Percentiles rank a stretch among this genome's conserved stretches.
These are phyloP conservation scores for Chaetoscypha palmicola DNA, from an alignment of 2,329 filamentous ascomycete species.

Conservation along the genomic window DNA sequence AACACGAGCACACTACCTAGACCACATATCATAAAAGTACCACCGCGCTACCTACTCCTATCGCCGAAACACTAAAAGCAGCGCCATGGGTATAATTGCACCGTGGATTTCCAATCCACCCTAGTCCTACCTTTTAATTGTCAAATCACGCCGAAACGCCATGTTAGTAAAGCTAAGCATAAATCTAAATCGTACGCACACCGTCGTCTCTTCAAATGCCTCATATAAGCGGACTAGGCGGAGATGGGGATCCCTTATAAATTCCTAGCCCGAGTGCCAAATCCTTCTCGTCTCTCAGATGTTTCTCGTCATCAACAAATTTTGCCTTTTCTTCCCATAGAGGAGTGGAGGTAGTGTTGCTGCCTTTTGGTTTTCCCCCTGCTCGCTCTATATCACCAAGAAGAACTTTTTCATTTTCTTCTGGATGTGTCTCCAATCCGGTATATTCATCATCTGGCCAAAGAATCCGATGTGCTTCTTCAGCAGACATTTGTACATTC, in stretches of 20 bases:
- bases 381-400: conserved; percentile 29
- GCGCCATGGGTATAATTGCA: too few species aligned
- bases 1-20: too few species aligned
- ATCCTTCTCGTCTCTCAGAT: conserved; percentile 28
- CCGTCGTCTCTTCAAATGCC: neutral
- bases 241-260: conserved; percentile 1
- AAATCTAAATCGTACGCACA: neutral
- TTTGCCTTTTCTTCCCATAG: conserved; percentile 38
- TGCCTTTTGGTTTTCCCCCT: neutral
- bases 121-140: neutral
- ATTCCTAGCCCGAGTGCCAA: conserved; percentile 12
- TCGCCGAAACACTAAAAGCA: too few species aligned
- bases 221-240: too few species aligned
- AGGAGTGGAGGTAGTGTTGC: neutral
- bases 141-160: neutral
- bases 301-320: conserved; percentile 32
- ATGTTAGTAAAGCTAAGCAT: too few species aligned
- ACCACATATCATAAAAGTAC: too few species aligned
- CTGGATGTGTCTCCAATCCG: conserved; percentile 18
- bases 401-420: conserved; percentile 37
- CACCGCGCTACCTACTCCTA: too few species aligned
- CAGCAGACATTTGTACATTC: conserved; percentile 19
- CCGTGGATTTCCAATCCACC: too few species aligned
- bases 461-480: conserved; percentile 27
- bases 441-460: conserved; percentile 18